Base-by-base conservation (phyloP, 805 yeast genomes). In the Sporopachydermia lactativora region DNA sequence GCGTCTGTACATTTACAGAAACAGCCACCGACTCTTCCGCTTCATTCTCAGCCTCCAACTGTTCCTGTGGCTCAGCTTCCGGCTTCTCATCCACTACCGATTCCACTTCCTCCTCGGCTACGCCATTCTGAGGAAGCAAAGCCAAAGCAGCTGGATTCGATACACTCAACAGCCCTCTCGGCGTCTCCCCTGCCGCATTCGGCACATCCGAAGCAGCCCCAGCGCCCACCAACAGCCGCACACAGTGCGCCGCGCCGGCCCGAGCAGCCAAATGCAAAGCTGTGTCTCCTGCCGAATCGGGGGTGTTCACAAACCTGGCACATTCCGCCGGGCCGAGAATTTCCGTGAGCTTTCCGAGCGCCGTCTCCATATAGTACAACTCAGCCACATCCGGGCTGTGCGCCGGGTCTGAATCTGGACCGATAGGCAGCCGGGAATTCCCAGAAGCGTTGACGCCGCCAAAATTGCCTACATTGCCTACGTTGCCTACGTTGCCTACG, bases 201-300 rank as follows among this genome's bases (percentile, higher is more conserved):
- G 59, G 59, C 17, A 70, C 51, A 36, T 60, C 61, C 2, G 67
- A 58, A 34, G 57, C 52, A 2, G 80, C 81, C 18, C 70, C 65
- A 48, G 70, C 62, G 38, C 67, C 61, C 35, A 69, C 46, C 40
- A 76, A 57, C 15, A 62, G 57, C 28, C 61, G 60, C 18, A 65
- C 60, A 18, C 75, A 57, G 19, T 58, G 55, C 8, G 67, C 55
- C 40, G 78, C 71, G 2, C 71, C 70, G 4, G 72, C 61, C 31
- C 74, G 65, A 13, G 75, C 73, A 0, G 95, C 88, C 37, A 89
- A 63, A 51, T 85, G 94, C 39, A 86, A 61, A 4, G 94, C 84
- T 0, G 96, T 84, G 49, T 86, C 84, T 3, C 96, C 96, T 45
- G 75, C 68, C 16, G 66, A 68, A 57, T 92, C 97, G 52, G 75